phyloP scores from a whole-genome alignment of 1,284 basidiomycete species.

The Malassezia nana region DNA sequence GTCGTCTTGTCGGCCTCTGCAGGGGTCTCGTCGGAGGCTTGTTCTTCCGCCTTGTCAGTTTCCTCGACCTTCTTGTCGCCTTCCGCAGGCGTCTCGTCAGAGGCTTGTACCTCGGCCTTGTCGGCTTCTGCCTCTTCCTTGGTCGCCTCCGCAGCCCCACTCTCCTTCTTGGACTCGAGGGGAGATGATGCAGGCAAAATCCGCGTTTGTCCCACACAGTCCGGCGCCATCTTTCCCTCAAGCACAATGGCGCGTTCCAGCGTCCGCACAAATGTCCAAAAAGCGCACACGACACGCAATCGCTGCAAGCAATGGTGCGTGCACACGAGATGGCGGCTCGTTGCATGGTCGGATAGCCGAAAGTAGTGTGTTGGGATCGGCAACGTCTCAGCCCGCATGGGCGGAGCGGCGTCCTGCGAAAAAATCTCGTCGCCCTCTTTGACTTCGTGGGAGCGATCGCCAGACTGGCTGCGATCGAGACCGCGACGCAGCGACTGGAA shows the following conservation, averaged over 20 bases:
- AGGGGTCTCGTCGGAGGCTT: neutral
- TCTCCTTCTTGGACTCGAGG: neutral
- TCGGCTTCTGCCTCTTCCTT: neutral
- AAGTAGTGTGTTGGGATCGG: slow-evolving; percentile 46
- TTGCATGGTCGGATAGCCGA: slow-evolving; percentile 33
- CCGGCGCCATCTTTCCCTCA: slow-evolving; percentile 39
- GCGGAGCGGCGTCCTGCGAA: neutral
- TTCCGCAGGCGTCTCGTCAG: neutral
- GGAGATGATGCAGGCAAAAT: neutral
- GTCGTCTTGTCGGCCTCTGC: neutral
- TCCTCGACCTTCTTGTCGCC: slow-evolving; percentile 4
- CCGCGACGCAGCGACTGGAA: slow-evolving; percentile 13
- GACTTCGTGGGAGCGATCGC: neutral
- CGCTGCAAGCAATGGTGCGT: slow-evolving; percentile 41
- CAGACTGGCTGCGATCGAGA: neutral
- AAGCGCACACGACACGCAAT: slow-evolving; percentile 38
- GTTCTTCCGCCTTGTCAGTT: neutral
- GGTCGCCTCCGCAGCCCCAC: slow-evolving; percentile 1
- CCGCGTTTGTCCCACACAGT: slow-evolving; percentile 14
- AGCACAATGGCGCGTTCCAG: slow-evolving; percentile 44
- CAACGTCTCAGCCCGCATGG: slow-evolving; percentile 7
- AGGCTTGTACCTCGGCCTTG: neutral
- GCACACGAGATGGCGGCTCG: slow-evolving; percentile 39
- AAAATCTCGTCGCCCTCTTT: neutral
- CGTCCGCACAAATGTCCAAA: slow-evolving; percentile 42